A percentile compares a stretch with the other conserved stretches of the same genome.
phyloP scores from a whole-genome alignment of 2,329 filamentous ascomycete species.

The Aspergillus ustus region DNA sequence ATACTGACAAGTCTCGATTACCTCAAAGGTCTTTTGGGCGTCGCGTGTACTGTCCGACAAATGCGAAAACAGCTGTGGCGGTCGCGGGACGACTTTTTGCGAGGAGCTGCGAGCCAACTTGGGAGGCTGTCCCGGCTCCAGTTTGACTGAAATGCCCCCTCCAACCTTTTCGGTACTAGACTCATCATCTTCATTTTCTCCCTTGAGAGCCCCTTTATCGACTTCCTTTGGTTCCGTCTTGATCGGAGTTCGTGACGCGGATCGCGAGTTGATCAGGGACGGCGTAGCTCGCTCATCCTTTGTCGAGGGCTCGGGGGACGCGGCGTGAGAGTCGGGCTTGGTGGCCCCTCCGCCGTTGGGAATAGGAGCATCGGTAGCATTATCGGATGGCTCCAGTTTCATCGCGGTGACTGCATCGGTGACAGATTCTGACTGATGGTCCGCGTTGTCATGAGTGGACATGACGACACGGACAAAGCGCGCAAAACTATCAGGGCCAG shows the following conservation, averaged over 20 bases:
- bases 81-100: constrained; percentile 68
- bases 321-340: constrained; percentile 27
- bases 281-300: constrained; percentile 22
- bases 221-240: constrained; percentile 37
- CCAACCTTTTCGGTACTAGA: constrained; percentile 54
- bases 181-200: constrained; percentile 27
- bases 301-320: constrained; percentile 24
- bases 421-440: constrained; percentile 41
- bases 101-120: constrained; percentile 76
- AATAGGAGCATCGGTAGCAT: constrained; percentile 26
- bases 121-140: constrained; percentile 68
- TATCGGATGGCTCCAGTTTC: constrained; percentile 36
- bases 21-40: constrained; percentile 75
- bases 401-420: constrained; percentile 43
- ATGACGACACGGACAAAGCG: constrained; percentile 45
- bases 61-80: constrained; percentile 71
- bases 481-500: constrained; percentile 26
- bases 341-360: constrained; percentile 30
- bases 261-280: constrained; percentile 30
- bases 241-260: constrained; percentile 29
- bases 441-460: constrained; percentile 47
- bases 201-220: constrained; percentile 26
- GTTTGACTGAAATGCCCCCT: constrained; percentile 65
- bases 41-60: constrained; percentile 78
- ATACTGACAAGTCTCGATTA: constrained; percentile 86